Evolutionary conservation across 2,329 filamentous ascomycete genomes (phyloP), one percentile per base, ranked within the genome.

Genomic region (Epicoccum sorghinum): DNA sequence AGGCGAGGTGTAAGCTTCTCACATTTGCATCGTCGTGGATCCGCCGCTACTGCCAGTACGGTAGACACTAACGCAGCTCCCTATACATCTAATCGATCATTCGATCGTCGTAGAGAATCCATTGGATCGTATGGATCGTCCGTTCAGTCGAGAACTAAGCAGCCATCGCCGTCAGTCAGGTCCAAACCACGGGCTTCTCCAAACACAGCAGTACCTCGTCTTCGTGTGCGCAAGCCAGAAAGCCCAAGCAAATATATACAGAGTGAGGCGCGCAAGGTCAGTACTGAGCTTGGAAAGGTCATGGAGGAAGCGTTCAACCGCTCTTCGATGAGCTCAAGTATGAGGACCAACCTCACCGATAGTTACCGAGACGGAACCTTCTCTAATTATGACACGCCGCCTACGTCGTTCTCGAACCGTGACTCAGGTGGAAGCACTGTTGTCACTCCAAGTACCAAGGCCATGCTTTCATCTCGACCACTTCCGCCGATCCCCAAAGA

Each of bases 301-400:
- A 96, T 93, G 68, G 93, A 98, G 68, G 90, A 95, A 67, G 93
- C 93, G 1, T 97, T 98, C 78, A 93, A 91, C 68, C 86, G 89
- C 63, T 82, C 78, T 49, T 88, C 81, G 0, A 74, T 82, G 22
- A 79, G 79, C 39, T 82, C 83, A 2, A 84, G 80, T 45, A 73
- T 75, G 24, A 76, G 76, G 3, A 81, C 80, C 1, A 75, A 76
- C 14, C 49, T 42, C n/a, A 62, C 60, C 8, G 59, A 58, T 38
- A 36, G 24, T 41, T 60, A 56, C 30, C 54, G 56, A 14, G 54
- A 61, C 9, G 67, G 70, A 4, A 76, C 77, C 6, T 69, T 71
- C 9, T 77, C 75, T 27, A 66, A 71, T 42, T 77, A 78, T 52
- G 79, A 83, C 32, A 84, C 83, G 3, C 83, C 83, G 25, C 79